Evolutionary conservation across 2,329 filamentous ascomycete species (phyloP).

Genomic region (Neodidymelliopsis sp.): DNA sequence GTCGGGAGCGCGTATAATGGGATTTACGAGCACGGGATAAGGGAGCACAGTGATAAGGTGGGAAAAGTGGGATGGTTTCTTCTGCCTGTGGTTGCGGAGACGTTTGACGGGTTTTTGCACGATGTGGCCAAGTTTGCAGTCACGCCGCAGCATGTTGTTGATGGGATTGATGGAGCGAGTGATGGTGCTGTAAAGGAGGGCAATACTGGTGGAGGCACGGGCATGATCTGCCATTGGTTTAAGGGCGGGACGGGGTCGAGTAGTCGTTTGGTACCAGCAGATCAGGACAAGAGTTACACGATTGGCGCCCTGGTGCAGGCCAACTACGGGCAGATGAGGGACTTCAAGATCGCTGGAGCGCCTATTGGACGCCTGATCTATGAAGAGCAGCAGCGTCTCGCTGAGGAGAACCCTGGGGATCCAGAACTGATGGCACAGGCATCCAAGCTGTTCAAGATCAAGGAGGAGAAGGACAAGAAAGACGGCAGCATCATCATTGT

Average conservation of each 20-base stretch:
- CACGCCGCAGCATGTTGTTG: slow-evolving; percentile 61
- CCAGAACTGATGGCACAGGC: slow-evolving; percentile 39
- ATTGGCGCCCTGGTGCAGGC: slow-evolving; percentile 69
- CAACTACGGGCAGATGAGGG: slow-evolving; percentile 67
- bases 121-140: slow-evolving; percentile 65
- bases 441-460: slow-evolving; percentile 36
- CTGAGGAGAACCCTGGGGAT: slow-evolving; percentile 35
- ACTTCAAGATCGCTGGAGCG: slow-evolving; percentile 67
- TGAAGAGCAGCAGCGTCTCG: slow-evolving; percentile 54
- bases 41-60: slow-evolving; percentile 51
- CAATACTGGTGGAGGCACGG: slow-evolving; percentile 71
- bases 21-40: slow-evolving; percentile 63
- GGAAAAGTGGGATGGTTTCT: slow-evolving; percentile 62
- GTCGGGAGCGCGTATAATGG: slow-evolving; percentile 67
- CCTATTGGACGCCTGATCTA: slow-evolving; percentile 67
- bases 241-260: slow-evolving; percentile 72
- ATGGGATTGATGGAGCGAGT: slow-evolving; percentile 61
- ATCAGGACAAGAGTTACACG: slow-evolving; percentile 57
- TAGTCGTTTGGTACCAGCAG: slow-evolving; percentile 59
- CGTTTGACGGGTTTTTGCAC: slow-evolving; percentile 68
- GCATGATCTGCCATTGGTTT: slow-evolving; percentile 71
- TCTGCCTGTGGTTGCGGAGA: slow-evolving; percentile 67
- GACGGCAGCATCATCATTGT: slow-evolving; percentile 71
- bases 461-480: slow-evolving; percentile 58
- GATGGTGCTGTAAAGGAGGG: slow-evolving; percentile 65